These are phyloP conservation scores for Suillus discolor DNA, from an alignment of 768 basidiomycete species.

Conservation along the genomic window DNA sequence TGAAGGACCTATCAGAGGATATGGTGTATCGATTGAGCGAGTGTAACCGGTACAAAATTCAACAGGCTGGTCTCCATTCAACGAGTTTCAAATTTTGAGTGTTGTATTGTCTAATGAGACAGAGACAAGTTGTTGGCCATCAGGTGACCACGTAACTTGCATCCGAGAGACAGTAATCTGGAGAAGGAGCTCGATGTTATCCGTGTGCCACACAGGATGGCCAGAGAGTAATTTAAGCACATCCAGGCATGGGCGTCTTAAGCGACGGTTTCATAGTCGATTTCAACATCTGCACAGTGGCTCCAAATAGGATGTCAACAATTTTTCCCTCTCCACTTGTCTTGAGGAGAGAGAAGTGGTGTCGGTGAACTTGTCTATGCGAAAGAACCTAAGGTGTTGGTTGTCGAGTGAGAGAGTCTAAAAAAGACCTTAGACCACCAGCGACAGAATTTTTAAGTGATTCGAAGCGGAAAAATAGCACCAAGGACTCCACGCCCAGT, in stretches of 20 bases:
- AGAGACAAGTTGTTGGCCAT: neutral
- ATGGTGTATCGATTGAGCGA: neutral
- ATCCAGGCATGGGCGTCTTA: neutral
- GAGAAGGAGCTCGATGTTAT: neutral
- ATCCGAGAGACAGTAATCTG: neutral
- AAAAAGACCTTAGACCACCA: neutral
- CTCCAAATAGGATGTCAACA: neutral
- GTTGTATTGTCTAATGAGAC: neutral
- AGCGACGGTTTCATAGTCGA: neutral
- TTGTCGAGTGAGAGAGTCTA: neutral
- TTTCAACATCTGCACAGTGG: neutral
- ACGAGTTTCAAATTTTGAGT: neutral
- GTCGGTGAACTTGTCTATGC: neutral
- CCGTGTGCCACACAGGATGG: neutral
- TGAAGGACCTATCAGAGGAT: neutral
- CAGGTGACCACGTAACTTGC: neutral
- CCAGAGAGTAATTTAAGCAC: neutral
- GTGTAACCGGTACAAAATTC: neutral
- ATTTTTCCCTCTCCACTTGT: neutral
- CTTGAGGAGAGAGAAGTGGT: neutral
- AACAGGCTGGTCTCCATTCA: neutral
- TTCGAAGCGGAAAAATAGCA: constrained; percentile 68
- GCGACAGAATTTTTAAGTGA: neutral
- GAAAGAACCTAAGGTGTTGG: neutral
- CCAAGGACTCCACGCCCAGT: constrained; percentile 55